Percentiles rank a stretch among this genome's conserved stretches.
Conservation (phyloP, 1,284 basidiomycete genomes). For the Cutaneotrichosporon dermatis region DNA sequence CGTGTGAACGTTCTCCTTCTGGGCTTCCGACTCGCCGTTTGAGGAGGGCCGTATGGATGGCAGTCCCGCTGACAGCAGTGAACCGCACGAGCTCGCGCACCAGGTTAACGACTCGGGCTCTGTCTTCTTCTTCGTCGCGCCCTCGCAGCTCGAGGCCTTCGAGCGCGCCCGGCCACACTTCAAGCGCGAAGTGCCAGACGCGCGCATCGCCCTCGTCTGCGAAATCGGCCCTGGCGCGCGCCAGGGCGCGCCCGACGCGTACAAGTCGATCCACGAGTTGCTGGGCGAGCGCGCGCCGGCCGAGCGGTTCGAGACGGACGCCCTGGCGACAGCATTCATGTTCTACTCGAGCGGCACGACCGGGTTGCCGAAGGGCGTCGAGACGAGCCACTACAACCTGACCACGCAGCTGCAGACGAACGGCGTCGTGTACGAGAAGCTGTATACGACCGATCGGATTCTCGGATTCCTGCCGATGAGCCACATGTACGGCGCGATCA, state of each 20-base stretch:
- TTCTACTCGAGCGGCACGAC: constrained; percentile 65
- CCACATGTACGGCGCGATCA: constrained; percentile 16
- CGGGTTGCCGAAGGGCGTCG: constrained; percentile 46
- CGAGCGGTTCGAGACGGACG: constrained; percentile 1
- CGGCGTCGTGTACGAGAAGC: background rate
- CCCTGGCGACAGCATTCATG: constrained; percentile 35
- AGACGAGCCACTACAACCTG: constrained; percentile 63
- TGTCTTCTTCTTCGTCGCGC: constrained; percentile 56
- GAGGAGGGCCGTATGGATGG: no score
- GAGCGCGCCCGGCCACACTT: constrained; percentile 27
- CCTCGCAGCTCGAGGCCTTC: constrained; percentile 49
- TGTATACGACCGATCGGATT: constrained; percentile 1
- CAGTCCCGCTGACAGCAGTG: constrained; percentile 8
- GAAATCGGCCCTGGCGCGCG: background rate
- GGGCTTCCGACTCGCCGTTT: background rate
- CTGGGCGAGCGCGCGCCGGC: background rate
- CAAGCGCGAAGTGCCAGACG: constrained; percentile 14
- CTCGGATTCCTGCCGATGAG: constrained; percentile 15
- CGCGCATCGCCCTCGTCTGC: constrained; percentile 31
- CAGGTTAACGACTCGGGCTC: constrained; percentile 56
- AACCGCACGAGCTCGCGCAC: constrained; percentile 29
- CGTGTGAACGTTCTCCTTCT: background rate
- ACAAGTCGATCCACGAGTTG: constrained; percentile 5
- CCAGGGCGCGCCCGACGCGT: constrained; percentile 8
- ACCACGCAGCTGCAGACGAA: constrained; percentile 36